Conservation (phyloP, 352 stramenopile genomes). For the Thalassiosira oceanica region DNA sequence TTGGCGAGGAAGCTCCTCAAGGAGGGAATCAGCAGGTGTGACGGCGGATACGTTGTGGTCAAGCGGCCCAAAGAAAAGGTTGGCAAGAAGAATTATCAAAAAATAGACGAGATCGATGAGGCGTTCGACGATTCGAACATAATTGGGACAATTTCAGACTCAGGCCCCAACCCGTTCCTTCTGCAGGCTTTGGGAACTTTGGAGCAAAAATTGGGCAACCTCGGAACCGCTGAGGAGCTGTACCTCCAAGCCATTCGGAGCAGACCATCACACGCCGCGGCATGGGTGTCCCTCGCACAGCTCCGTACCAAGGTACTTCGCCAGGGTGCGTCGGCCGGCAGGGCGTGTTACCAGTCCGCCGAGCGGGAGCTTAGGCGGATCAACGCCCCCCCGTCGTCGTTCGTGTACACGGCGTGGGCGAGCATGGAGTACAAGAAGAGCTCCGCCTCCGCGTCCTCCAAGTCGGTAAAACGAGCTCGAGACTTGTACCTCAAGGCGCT, state of each 20-base stretch:
- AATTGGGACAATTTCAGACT: constrained; percentile 53
- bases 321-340: constrained; percentile 52
- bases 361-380: constrained; percentile 66
- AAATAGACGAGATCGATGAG: not conserved
- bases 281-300: constrained; percentile 75
- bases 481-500: constrained; percentile 68
- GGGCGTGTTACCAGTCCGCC: constrained; percentile 71
- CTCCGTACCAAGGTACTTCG: constrained; percentile 73
- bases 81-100: constrained; percentile 7
- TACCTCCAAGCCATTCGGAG: constrained; percentile 69
- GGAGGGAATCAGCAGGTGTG: constrained; percentile 54
- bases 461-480: constrained; percentile 33
- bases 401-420: constrained; percentile 80
- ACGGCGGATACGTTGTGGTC: constrained; percentile 28
- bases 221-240: constrained; percentile 65
- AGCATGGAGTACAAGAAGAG: constrained; percentile 77
- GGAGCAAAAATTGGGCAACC: constrained; percentile 74
- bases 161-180: constrained; percentile 74
- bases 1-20: constrained; percentile 55
- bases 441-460: constrained; percentile 15
- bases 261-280: constrained; percentile 70
- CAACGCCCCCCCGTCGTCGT: constrained; percentile 53
- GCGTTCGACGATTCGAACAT: constrained; percentile 17
- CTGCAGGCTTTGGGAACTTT: constrained; percentile 73
- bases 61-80: constrained; percentile 16